phyloP scores from a whole-genome alignment of 2,329 filamentous ascomycete species.

The Saccharata proteae region DNA sequence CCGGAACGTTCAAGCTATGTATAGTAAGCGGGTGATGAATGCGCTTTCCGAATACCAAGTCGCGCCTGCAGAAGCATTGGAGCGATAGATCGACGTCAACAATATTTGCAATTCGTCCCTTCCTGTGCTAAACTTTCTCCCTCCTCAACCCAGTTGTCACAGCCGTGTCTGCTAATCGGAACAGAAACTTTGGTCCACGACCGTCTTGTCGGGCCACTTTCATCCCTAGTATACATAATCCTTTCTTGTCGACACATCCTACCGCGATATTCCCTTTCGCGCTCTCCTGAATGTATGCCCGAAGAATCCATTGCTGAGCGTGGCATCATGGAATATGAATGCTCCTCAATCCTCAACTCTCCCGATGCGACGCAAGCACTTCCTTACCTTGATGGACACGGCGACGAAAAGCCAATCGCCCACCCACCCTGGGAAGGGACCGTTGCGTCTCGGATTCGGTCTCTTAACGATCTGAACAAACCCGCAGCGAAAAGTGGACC shows the following conservation, averaged over 20 bases:
- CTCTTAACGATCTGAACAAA: conserved; percentile 2
- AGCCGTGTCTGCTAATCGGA: not conserved
- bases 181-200: not conserved
- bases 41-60: conserved; percentile 14
- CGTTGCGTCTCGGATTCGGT: conserved; percentile 7
- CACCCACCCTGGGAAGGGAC: conserved; percentile 2
- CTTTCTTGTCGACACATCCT: not conserved
- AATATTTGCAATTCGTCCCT: not conserved
- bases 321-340: not conserved
- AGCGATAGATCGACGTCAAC: conserved; percentile 1
- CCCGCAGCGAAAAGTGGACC: not conserved
- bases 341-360: not conserved
- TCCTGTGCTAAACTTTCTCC: too few relatives aligned
- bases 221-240: too few relatives aligned
- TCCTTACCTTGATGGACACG: conserved; percentile 4
- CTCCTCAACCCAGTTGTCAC: conserved; percentile 1
- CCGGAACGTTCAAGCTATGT: conserved; percentile 19
- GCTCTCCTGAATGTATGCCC: not conserved
- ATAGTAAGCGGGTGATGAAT: conserved; percentile 18
- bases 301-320: not conserved
- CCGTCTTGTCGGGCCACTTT: too few relatives aligned
- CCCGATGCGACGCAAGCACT: not conserved
- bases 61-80: conserved; percentile 2
- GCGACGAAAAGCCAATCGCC: not conserved
- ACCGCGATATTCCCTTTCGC: not conserved